A percentile compares a stretch with the other conserved stretches of the same genome.
phyloP scores from a whole-genome alignment of 148 eudicot genomes.

The Diospyros kaki region DNA sequence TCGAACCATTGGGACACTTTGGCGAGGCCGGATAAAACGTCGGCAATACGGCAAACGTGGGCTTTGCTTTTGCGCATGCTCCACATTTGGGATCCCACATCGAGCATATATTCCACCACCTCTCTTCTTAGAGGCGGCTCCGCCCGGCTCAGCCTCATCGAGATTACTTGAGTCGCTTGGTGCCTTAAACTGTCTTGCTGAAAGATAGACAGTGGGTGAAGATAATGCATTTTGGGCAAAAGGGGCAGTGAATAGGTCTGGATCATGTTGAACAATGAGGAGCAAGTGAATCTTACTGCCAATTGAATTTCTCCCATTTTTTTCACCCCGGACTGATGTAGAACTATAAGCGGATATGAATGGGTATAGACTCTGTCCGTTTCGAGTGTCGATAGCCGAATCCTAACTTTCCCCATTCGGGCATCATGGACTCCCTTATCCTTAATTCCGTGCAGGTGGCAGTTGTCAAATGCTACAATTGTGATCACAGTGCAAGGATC shows the following conservation, averaged over 20 bases:
- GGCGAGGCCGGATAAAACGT: neutral
- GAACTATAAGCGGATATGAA: constrained; percentile 12
- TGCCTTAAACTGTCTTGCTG: constrained; percentile 18
- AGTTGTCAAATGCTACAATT: constrained; percentile 11
- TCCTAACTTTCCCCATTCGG: constrained; percentile 16
- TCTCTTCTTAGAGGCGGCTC: constrained; percentile 20
- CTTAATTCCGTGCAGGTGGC: neutral
- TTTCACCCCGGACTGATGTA: constrained; percentile 8
- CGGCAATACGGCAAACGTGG: neutral
- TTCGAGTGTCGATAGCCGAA: constrained; percentile 15
- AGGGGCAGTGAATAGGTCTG: constrained; percentile 11
- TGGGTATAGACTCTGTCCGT: constrained; percentile 13
- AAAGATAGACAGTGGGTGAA: constrained; percentile 10
- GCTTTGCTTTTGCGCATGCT: constrained; percentile 17
- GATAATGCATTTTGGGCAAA: constrained; percentile 18
- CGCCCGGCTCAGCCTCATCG: constrained; percentile 9
- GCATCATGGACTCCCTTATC: constrained; percentile 10
- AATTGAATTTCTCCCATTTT: constrained; percentile 18
- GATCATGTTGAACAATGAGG: constrained; percentile 12
- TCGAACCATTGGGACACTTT: neutral
- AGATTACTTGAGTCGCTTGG: constrained; percentile 15
- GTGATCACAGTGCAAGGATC: constrained; percentile 16
- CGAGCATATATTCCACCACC: constrained; percentile 22
- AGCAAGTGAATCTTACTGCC: constrained; percentile 13
- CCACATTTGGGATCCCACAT: constrained; percentile 20